Evolutionary conservation across 768 basidiomycete genomes (phyloP).

Genomic region (Psilocybe tampanensis): DNA sequence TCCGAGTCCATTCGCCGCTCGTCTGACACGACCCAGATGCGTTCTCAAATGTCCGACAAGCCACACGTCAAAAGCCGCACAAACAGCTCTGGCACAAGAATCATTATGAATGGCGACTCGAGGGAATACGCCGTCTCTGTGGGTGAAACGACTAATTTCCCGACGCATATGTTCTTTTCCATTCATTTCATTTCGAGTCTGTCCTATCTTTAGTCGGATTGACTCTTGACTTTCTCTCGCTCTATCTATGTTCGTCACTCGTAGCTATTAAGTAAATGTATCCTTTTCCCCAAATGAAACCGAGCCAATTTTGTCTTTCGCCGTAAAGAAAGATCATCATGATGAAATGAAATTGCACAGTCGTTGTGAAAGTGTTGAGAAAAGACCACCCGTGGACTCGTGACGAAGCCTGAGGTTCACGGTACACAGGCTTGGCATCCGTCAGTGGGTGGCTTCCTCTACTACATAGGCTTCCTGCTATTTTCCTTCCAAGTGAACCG

Average conservation of each 20-base stretch:
- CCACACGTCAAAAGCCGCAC: neutral
- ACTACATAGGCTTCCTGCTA: neutral
- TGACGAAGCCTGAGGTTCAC: neutral
- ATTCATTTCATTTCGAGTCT: constrained; percentile 1
- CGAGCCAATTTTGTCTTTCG: no score
- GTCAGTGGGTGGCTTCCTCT: no score
- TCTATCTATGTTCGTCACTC: neutral
- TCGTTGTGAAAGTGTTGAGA: no score
- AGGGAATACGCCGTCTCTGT: neutral
- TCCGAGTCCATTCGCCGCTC: neutral
- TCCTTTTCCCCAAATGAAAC: no score
- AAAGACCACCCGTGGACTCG: no score
- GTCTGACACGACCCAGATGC: neutral
- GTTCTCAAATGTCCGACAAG: neutral
- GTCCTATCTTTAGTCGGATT: neutral
- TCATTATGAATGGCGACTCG: neutral
- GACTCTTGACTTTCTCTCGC: constrained; percentile 1
- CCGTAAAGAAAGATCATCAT: no score
- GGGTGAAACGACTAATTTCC: constrained; percentile 4
- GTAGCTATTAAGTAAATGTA: no score
- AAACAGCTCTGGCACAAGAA: neutral
- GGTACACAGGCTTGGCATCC: neutral
- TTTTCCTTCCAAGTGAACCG: neutral
- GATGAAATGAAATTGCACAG: no score
- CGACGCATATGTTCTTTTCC: neutral